Percentiles rank a stretch among this genome's conserved stretches.
phyloP scores from a whole-genome alignment of 768 basidiomycete species.

The Tricholoma bakamatsutake region DNA sequence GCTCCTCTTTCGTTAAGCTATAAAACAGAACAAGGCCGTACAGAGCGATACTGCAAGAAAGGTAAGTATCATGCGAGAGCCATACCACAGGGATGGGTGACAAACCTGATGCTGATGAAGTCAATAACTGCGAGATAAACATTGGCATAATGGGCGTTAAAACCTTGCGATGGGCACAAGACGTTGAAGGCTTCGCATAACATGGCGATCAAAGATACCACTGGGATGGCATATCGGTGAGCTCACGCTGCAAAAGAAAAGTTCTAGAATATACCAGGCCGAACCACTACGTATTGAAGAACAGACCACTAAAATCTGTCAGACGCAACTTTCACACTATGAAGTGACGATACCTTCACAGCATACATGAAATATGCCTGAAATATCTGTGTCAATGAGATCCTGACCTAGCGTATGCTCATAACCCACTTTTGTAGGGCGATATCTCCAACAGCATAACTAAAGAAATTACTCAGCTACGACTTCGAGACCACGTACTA shows the following conservation, averaged over 20 bases:
- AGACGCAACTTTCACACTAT: background rate
- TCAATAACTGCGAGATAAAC: constrained; percentile 68
- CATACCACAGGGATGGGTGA: background rate
- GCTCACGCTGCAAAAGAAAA: background rate
- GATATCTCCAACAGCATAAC: constrained; percentile 77
- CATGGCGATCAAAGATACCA: constrained; percentile 66
- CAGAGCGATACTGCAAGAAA: constrained; percentile 56
- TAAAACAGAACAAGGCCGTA: constrained; percentile 84
- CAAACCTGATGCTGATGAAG: constrained; percentile 73
- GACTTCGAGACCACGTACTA: background rate
- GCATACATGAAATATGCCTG: constrained; percentile 85
- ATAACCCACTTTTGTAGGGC: constrained; percentile 61
- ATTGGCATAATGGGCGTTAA: constrained; percentile 50
- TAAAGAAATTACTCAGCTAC: constrained; percentile 18
- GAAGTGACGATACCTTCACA: constrained; percentile 47
- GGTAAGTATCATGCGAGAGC: background rate
- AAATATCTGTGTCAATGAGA: background rate
- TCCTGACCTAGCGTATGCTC: background rate
- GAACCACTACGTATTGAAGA: constrained; percentile 76
- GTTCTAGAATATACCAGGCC: constrained; percentile 30
- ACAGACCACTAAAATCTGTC: constrained; percentile 64
- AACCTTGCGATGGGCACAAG: constrained; percentile 58
- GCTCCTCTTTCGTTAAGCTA: constrained; percentile 72
- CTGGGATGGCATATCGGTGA: constrained; percentile 15
- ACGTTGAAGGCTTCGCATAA: constrained; percentile 64